These are phyloP conservation scores for Ephemerocybe angulata DNA, from an alignment of 768 basidiomycete genomes.

Conservation along the genomic window DNA sequence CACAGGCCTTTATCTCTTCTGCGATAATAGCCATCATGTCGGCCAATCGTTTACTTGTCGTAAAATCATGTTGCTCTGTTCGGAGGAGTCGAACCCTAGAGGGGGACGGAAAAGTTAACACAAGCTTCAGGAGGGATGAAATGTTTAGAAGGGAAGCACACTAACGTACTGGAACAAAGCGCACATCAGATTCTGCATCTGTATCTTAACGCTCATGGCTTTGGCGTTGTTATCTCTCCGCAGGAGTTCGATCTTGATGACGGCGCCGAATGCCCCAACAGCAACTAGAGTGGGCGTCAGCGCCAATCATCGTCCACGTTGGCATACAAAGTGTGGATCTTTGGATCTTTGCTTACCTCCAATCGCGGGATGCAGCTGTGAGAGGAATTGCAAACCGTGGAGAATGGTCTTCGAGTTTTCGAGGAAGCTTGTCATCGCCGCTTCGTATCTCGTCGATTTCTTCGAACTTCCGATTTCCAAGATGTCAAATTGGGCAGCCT, in stretches of 20 bases:
- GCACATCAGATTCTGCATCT: conserved; percentile 49
- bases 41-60: conserved; percentile 20
- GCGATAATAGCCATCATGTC: conserved; percentile 29
- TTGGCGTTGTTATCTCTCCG: conserved; percentile 50
- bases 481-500: neutral
- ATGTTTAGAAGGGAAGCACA: too few relatives aligned
- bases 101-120: conserved; percentile 24
- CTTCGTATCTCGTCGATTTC: neutral
- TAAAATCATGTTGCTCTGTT: conserved; percentile 4
- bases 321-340: too few relatives aligned
- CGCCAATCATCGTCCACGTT: neutral
- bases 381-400: neutral
- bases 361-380: neutral
- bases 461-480: neutral
- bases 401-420: neutral
- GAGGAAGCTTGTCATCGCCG: neutral
- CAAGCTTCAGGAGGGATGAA: neutral
- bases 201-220: conserved; percentile 38
- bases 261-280: conserved; percentile 46
- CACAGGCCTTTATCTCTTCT: conserved; percentile 39
- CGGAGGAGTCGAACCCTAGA: neutral
- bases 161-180: conserved; percentile 39
- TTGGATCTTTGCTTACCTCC: neutral
- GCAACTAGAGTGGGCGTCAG: conserved; percentile 27
- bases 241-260: conserved; percentile 44